A percentile compares a stretch with the other conserved stretches of the same genome.
phyloP scores from a whole-genome alignment of 306 rosid genomes.

The Acacia confusa region DNA sequence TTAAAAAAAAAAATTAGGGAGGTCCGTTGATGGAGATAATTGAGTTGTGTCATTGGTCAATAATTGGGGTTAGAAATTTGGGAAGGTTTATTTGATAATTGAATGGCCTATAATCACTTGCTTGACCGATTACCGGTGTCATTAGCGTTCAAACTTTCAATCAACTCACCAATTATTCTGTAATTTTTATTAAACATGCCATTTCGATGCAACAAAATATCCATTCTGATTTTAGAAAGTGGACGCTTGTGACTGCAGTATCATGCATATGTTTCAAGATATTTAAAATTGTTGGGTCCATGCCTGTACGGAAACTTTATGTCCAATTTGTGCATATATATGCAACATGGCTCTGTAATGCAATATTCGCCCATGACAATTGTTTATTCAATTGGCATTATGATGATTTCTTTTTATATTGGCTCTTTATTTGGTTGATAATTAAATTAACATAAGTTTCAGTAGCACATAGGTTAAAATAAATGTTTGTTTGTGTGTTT shows the following conservation, averaged over 20 bases:
- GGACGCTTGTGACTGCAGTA: neutral
- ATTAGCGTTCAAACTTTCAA: neutral
- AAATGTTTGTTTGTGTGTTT: neutral
- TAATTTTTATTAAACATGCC: neutral
- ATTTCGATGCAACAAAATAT: neutral
- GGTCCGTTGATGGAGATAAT: neutral
- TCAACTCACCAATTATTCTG: neutral
- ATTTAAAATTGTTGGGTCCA: neutral
- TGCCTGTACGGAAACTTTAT: neutral
- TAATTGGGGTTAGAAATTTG: neutral
- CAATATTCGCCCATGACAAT: neutral
- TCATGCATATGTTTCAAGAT: neutral
- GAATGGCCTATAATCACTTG: constrained; percentile 6
- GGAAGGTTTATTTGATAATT: neutral
- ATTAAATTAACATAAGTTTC: neutral
- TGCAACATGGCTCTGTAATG: neutral
- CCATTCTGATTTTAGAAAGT: neutral
- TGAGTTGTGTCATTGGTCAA: neutral
- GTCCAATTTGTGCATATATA: neutral
- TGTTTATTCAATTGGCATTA: neutral
- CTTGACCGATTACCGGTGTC: neutral
- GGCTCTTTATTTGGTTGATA: neutral
- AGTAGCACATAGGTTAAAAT: neutral
- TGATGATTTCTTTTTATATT: neutral
- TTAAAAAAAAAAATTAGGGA: neutral